phyloP scores from a whole-genome alignment of 257 asterid genomes.

The Solanum neorickii region DNA sequence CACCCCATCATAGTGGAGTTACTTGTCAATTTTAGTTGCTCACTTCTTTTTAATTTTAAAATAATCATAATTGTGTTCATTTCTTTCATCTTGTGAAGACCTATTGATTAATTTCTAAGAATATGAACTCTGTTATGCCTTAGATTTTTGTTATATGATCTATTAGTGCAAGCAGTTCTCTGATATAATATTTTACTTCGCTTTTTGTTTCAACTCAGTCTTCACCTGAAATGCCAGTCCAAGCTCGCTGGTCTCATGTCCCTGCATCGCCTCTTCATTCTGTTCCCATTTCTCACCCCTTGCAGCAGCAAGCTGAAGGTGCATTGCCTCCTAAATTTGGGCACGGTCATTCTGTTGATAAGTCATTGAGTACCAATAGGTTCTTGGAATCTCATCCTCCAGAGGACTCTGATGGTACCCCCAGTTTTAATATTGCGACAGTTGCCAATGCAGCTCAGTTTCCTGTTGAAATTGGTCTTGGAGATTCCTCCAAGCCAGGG shows the following conservation, averaged over 20 bases:
- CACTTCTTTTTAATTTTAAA: neutral
- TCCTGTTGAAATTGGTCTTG: slow-evolving; percentile 41
- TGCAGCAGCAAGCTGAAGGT: slow-evolving; percentile 56
- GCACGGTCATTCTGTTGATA: slow-evolving; percentile 37
- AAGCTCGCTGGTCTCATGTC: slow-evolving; percentile 73
- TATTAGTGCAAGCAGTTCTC: neutral
- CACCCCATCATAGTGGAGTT: neutral
- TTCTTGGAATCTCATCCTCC: slow-evolving; percentile 46
- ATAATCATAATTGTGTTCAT: neutral
- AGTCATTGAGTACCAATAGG: slow-evolving; percentile 33
- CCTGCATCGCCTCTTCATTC: slow-evolving; percentile 59
- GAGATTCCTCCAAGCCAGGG: slow-evolving; percentile 32
- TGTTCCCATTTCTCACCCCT: slow-evolving; percentile 46
- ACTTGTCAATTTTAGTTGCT: neutral
- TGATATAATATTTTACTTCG: neutral
- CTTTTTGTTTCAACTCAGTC: slow-evolving; percentile 28
- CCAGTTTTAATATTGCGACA: slow-evolving; percentile 22
- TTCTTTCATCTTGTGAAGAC: neutral
- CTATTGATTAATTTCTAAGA: neutral
- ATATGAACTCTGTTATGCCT: neutral
- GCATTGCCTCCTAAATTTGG: slow-evolving; percentile 46
- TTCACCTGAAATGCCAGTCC: slow-evolving; percentile 59
- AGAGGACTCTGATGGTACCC: slow-evolving; percentile 32
- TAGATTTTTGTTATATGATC: neutral
- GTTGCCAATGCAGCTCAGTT: slow-evolving; percentile 31